Evolutionary conservation across 139 green algal species (phyloP), one percentile per base, ranked within the genome.

Genomic region (Coccomyxa sp.): DNA sequence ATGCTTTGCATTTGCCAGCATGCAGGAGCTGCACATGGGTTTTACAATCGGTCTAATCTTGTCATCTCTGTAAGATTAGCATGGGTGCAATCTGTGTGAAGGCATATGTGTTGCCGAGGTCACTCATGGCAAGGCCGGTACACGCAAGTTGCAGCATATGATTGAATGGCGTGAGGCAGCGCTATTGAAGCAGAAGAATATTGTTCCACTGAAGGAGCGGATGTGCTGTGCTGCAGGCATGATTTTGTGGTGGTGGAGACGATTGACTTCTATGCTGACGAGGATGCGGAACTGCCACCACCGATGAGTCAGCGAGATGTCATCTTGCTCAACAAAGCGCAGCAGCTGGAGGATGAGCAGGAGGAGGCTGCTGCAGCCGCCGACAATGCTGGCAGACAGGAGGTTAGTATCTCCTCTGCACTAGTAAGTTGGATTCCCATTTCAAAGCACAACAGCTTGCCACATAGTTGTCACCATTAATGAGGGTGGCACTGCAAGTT

Each of bases 161-260:
- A 51, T 7, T 51, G 7, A 3, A 51, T 51, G 38, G 7, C 3
- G 38, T 51, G 38, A 51, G n/a, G n/a, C n/a, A n/a, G n/a, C n/a
- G n/a, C n/a, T n/a, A n/a, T n/a, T n/a, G n/a, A n/a, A n/a, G n/a
- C 38, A 51, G 38, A 51, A n/a, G n/a, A 51, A 51, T 51, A 51
- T 51, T 51, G 7, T n/a, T n/a, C n/a, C 38, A 51, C 38, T 51
- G 38, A 51, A 7, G 38, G 38, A 51, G 38, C 7, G 38, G 38
- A 11, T 7, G 7, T 51, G 38, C 3, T 51, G 38, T 51, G 38
- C 38, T 77, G 51, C 88, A 94, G 92, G 96, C 96, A 99, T 84
- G 96, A 99, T 77, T 99, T 99, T 84, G 91, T 96, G 66, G 91
- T 99, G 17, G 97, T 99, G 16, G 96, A 98, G 87, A 98, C 95